Evolutionary conservation across 495 filamentous ascomycete species (phyloP).

Genomic region (Opeltia flavorubescens): DNA sequence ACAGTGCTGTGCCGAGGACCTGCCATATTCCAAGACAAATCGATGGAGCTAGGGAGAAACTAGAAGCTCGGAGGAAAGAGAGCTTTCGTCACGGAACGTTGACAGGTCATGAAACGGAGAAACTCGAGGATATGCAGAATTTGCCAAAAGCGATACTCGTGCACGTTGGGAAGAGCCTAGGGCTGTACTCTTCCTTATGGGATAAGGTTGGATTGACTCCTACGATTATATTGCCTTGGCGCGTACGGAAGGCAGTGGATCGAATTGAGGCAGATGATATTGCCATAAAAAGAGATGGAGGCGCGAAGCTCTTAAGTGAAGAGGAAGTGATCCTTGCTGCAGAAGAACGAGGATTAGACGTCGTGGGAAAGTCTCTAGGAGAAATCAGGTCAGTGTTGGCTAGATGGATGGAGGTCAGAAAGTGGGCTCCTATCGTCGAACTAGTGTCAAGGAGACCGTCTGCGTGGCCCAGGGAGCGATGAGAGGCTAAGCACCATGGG

Average conservation of each 20-base stretch:
- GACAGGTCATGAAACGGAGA: not conserved
- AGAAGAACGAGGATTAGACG: slow-evolving; percentile 15
- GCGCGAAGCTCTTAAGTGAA: slow-evolving; percentile 32
- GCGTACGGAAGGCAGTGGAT: slow-evolving; percentile 27
- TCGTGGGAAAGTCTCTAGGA: slow-evolving; percentile 3
- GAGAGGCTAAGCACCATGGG: not conserved
- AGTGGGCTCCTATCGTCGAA: not conserved
- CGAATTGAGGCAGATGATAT: slow-evolving; percentile 42
- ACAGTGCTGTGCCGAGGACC: slow-evolving; percentile 55
- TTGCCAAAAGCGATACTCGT: slow-evolving; percentile 8
- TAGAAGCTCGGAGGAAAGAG: slow-evolving; percentile 28
- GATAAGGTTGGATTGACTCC: slow-evolving; percentile 28
- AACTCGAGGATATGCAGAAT: not conserved
- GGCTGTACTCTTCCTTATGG: slow-evolving; percentile 33
- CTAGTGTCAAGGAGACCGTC: slow-evolving; percentile 1
- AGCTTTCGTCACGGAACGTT: not conserved
- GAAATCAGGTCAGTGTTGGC: slow-evolving; percentile 6
- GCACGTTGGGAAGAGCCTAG: slow-evolving; percentile 20
- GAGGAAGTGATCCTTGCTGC: slow-evolving; percentile 31
- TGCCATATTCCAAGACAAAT: slow-evolving; percentile 71
- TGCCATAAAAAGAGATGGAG: slow-evolving; percentile 37
- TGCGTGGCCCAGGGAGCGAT: not conserved
- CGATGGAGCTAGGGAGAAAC: slow-evolving; percentile 33
- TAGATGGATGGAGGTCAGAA: not conserved
- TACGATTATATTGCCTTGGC: slow-evolving; percentile 1